Percentiles rank a stretch among this genome's conserved stretches.
Evolutionary conservation across 768 basidiomycete species (phyloP).

Genomic region (Trametes meyenii): DNA sequence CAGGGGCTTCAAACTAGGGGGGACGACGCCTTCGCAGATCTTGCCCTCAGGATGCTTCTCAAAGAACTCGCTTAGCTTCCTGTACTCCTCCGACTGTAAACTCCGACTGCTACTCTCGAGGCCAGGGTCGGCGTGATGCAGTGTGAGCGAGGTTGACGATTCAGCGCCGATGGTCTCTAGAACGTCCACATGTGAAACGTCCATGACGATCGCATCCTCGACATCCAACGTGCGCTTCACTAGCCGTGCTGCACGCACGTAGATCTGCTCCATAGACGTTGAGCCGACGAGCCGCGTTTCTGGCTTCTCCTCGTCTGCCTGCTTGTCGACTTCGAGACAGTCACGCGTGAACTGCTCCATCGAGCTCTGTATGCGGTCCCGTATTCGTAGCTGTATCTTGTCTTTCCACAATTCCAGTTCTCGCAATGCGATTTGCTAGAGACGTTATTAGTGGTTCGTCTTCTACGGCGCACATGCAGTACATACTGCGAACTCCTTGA

Average conservation of each 20-base stretch:
- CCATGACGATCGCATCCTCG: constrained; percentile 90
- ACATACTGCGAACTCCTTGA: constrained; percentile 87
- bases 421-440: constrained; percentile 81
- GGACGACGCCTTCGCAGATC: constrained; percentile 85
- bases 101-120: constrained; percentile 49
- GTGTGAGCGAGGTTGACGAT: constrained; percentile 64
- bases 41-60: constrained; percentile 80
- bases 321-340: constrained; percentile 86
- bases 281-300: constrained; percentile 30
- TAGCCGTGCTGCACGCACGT: constrained; percentile 86
- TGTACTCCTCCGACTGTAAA: constrained; percentile 72
- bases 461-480: neutral
- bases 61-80: constrained; percentile 76
- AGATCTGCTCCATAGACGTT: constrained; percentile 82
- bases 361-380: constrained; percentile 92
- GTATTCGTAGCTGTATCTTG: constrained; percentile 91
- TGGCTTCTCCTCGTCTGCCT: constrained; percentile 44
- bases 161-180: constrained; percentile 67
- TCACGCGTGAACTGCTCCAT: constrained; percentile 97
- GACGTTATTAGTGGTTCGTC: neutral
- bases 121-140: constrained; percentile 66
- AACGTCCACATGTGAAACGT: constrained; percentile 89
- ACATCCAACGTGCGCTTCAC: constrained; percentile 90
- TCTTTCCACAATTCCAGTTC: constrained; percentile 97
- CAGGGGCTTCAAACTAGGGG: constrained; percentile 79